phyloP scores from a whole-genome alignment of 2,329 filamentous ascomycete species.

The Thelonectria discophora region DNA sequence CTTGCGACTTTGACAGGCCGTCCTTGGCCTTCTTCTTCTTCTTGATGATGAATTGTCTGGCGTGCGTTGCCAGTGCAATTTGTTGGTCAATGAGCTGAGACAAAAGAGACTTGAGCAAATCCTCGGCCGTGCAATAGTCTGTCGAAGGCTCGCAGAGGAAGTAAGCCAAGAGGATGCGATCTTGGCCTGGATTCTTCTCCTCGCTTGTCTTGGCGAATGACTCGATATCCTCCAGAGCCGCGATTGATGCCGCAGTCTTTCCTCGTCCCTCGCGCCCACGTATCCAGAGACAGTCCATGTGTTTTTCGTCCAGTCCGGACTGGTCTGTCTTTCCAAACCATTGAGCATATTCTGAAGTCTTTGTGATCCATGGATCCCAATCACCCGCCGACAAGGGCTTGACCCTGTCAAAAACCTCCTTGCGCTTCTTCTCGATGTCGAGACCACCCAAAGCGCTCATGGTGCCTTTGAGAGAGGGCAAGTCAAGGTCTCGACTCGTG shows the following conservation, averaged over 20 bases:
- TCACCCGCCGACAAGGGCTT: constrained; percentile 41
- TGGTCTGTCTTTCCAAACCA: constrained; percentile 44
- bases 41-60: constrained; percentile 46
- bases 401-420: constrained; percentile 42
- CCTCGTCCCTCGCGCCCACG: constrained; percentile 53
- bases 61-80: constrained; percentile 46
- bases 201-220: constrained; percentile 11
- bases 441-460: constrained; percentile 39
- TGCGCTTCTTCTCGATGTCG: constrained; percentile 45
- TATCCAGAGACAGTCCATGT: constrained; percentile 50
- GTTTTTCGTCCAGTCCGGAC: background rate
- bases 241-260: constrained; percentile 53
- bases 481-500: constrained; percentile 49
- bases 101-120: constrained; percentile 52
- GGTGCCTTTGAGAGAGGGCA: constrained; percentile 44
- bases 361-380: constrained; percentile 45
- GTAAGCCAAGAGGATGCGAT: constrained; percentile 46
- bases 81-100: constrained; percentile 50
- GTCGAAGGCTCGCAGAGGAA: constrained; percentile 52
- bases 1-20: constrained; percentile 12
- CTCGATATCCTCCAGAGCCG: constrained; percentile 50
- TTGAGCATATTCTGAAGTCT: constrained; percentile 47
- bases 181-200: constrained; percentile 36
- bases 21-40: constrained; percentile 18
- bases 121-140: constrained; percentile 53